phyloP scores from a whole-genome alignment of 2,329 filamentous ascomycete species.

The Alternaria sp. region DNA sequence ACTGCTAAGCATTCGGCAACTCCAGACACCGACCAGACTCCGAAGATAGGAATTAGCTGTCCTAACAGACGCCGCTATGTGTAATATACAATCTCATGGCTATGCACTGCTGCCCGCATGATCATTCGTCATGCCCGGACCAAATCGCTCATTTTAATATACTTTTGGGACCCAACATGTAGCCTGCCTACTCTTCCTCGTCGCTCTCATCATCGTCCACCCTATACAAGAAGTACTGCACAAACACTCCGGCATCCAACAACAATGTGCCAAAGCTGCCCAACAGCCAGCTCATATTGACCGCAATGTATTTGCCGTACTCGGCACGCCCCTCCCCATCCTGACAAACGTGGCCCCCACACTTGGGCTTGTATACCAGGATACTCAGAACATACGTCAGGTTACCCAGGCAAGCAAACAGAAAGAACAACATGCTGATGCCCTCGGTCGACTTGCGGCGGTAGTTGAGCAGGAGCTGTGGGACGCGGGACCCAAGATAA shows the following conservation, averaged over 20 bases:
- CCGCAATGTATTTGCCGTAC: constrained; percentile 82
- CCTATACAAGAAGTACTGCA: constrained; percentile 88
- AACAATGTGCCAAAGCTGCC: constrained; percentile 88
- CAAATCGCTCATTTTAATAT: background rate
- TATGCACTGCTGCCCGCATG: background rate
- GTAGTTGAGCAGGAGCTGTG: constrained; percentile 91
- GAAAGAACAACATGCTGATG: constrained; percentile 91
- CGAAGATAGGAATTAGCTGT: background rate
- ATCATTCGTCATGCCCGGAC: background rate
- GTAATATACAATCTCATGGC: background rate
- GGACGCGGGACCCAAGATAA: constrained; percentile 87
- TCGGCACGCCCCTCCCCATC: constrained; percentile 69
- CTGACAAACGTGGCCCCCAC: constrained; percentile 60
- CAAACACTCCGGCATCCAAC: constrained; percentile 85
- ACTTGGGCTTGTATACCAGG: constrained; percentile 83
- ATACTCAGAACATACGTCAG: constrained; percentile 92
- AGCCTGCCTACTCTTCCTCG: constrained; percentile 31
- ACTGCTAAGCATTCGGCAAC: background rate
- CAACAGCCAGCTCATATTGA: constrained; percentile 89
- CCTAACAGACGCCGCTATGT: background rate
- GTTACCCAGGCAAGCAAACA: constrained; percentile 96
- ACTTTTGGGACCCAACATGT: background rate
- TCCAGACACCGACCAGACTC: background rate
- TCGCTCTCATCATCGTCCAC: constrained; percentile 52
- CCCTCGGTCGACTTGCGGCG: constrained; percentile 92